Percentiles rank a stretch among this genome's conserved stretches.
Evolutionary conservation across 352 stramenopile species (phyloP).

Genomic region (Phytophthora foliorum): DNA sequence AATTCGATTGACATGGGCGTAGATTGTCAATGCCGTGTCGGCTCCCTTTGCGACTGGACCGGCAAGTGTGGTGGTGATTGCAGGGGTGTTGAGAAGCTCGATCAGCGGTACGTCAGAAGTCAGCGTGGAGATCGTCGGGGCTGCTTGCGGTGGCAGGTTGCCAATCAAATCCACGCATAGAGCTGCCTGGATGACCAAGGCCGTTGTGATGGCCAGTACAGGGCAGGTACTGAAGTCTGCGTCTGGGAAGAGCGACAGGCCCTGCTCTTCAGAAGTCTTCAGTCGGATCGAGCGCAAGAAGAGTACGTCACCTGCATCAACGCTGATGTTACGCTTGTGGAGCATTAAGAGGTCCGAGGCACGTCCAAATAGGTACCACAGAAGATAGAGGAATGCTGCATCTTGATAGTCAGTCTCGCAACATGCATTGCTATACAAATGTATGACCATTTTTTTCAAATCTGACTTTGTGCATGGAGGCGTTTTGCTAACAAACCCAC

Average conservation of each 20-base stretch:
- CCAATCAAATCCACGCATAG: neutral
- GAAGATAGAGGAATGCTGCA: neutral
- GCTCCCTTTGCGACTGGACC: no score
- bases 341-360: neutral
- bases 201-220: conserved; percentile 22
- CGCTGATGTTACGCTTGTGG: conserved; percentile 29
- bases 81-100: neutral
- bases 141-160: neutral
- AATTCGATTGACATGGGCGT: conserved; percentile 28
- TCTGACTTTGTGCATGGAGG: neutral
- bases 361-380: neutral
- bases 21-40: neutral
- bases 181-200: conserved; percentile 4
- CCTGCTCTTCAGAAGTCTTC: no score
- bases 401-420: neutral
- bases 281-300: conserved; percentile 31
- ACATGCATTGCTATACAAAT: neutral
- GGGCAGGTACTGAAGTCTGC: no score
- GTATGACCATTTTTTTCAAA: neutral
- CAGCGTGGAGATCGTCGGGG: neutral
- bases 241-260: no score
- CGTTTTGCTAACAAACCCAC: no score
- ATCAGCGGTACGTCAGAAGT: neutral
- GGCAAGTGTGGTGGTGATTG: neutral
- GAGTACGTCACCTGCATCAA: conserved; percentile 18